phyloP scores from a whole-genome alignment of 306 rosid genomes.

The Dalbergia oliveri region DNA sequence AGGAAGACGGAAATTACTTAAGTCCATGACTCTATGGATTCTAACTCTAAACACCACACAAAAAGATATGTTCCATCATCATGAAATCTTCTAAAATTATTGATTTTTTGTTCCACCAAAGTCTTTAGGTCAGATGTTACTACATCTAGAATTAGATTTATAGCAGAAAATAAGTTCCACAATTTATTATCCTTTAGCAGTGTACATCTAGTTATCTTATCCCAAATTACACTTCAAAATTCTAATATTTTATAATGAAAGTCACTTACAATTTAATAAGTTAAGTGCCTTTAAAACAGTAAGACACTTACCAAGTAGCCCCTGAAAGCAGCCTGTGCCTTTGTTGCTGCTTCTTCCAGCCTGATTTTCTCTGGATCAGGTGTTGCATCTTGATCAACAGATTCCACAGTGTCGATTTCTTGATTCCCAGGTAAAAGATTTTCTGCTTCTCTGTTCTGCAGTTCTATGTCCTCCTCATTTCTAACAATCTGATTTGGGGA shows the following conservation, averaged over 20 bases:
- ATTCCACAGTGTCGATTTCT: conserved; percentile 60
- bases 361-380: conserved; percentile 72
- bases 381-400: conserved; percentile 59
- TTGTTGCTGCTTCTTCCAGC: conserved; percentile 89
- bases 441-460: conserved; percentile 64
- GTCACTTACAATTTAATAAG: conserved; percentile 18
- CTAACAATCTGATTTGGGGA: conserved; percentile 42
- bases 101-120: conserved; percentile 14
- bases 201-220: conserved; percentile 5
- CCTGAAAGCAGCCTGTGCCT: conserved; percentile 95
- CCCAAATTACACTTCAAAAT: conserved; percentile 15
- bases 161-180: conserved; percentile 13
- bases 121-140: conserved; percentile 9
- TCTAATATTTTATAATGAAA: neutral
- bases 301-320: conserved; percentile 86
- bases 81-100: conserved; percentile 15
- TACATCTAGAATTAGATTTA: conserved; percentile 10
- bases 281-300: neutral
- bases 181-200: neutral
- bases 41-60: conserved; percentile 13
- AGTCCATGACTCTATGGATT: neutral
- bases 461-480: conserved; percentile 57
- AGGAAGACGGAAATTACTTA: neutral
- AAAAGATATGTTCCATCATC: neutral
- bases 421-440: conserved; percentile 58